Evolutionary conservation across 2,329 filamentous ascomycete genomes (phyloP).

Genomic region (Paracorniculantispora psalliotae): DNA sequence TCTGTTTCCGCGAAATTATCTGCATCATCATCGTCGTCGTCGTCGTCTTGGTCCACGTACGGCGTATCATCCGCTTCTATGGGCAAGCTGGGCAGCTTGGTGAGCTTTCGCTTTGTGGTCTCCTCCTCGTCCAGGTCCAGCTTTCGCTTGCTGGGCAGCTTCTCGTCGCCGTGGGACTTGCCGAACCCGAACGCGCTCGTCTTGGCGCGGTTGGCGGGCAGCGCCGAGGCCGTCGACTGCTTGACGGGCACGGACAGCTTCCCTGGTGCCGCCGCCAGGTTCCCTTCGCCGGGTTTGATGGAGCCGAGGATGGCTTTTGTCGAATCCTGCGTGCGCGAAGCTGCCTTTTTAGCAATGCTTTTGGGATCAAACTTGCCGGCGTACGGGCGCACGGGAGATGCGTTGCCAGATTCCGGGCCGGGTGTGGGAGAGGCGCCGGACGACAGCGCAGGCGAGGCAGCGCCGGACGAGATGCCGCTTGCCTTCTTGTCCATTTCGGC

Average conservation of each 20-base stretch:
- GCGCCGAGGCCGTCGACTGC: slow-evolving; percentile 42
- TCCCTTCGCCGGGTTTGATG: slow-evolving; percentile 38
- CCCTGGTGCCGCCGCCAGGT: too few relatives aligned
- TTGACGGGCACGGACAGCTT: slow-evolving; percentile 29
- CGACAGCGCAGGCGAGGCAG: slow-evolving; percentile 46
- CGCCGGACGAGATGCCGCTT: slow-evolving; percentile 34
- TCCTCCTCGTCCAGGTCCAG: slow-evolving; percentile 87
- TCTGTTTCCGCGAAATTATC: slow-evolving; percentile 77
- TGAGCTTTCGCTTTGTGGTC: slow-evolving; percentile 78
- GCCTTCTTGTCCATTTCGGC: slow-evolving; percentile 71
- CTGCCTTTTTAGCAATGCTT: slow-evolving; percentile 74
- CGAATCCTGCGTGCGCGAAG: slow-evolving; percentile 51
- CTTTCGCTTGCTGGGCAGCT: slow-evolving; percentile 64
- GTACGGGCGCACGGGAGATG: slow-evolving; percentile 55
- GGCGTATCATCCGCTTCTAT: slow-evolving; percentile 58
- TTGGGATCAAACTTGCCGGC: slow-evolving; percentile 84
- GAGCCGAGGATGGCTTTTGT: slow-evolving; percentile 45
- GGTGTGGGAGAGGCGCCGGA: slow-evolving; percentile 47
- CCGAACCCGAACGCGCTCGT: slow-evolving; percentile 80
- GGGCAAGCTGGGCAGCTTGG: slow-evolving; percentile 77
- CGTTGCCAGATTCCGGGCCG: slow-evolving; percentile 35
- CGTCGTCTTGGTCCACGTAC: slow-evolving; percentile 59
- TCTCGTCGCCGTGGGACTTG: slow-evolving; percentile 60
- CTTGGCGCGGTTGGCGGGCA: slow-evolving; percentile 66
- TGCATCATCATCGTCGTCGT: slow-evolving; percentile 67